Conservation (phyloP, 1,284 basidiomycete genomes). For the Pseudozyma tsukubaensis region DNA sequence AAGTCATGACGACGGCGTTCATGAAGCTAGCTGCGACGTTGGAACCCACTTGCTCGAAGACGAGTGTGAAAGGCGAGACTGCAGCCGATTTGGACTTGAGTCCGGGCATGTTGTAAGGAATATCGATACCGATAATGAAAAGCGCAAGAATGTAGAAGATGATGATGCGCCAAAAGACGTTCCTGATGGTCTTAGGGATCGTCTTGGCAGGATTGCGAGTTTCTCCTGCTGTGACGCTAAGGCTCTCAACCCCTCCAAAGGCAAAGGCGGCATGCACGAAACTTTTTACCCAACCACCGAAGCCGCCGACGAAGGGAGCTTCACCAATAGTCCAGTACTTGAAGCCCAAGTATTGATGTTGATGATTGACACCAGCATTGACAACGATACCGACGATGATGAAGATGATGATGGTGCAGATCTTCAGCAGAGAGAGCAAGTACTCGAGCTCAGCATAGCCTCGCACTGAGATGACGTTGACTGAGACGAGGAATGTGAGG, state of each 20-base stretch:
- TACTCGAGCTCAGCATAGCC: constrained; percentile 76
- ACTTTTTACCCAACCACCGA: constrained; percentile 63
- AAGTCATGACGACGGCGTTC: constrained; percentile 81
- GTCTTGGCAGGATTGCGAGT: constrained; percentile 52
- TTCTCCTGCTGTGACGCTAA: constrained; percentile 51
- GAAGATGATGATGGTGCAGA: constrained; percentile 40
- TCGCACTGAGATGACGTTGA: constrained; percentile 72
- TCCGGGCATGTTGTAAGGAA: constrained; percentile 67
- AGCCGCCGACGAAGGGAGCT: constrained; percentile 69
- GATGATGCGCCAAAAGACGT: constrained; percentile 76
- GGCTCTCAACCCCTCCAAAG: constrained; percentile 78
- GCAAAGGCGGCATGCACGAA: constrained; percentile 80
- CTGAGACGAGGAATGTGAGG: constrained; percentile 67
- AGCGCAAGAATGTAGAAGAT: constrained; percentile 73
- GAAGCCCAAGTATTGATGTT: constrained; percentile 51
- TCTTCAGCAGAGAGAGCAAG: constrained; percentile 41
- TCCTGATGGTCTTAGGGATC: constrained; percentile 68
- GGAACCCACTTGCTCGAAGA: constrained; percentile 60
- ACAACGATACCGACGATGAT: constrained; percentile 54
- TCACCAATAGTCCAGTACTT: constrained; percentile 71
- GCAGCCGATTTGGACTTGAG: constrained; percentile 38
- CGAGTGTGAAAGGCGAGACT: constrained; percentile 67
- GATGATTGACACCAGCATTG: constrained; percentile 48
- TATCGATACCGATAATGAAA: constrained; percentile 74
- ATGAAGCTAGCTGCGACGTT: constrained; percentile 72